Evolutionary conservation across 306 rosid genomes (phyloP), one percentile per base, ranked within the genome.

Genomic region (Medicago truncatula): DNA sequence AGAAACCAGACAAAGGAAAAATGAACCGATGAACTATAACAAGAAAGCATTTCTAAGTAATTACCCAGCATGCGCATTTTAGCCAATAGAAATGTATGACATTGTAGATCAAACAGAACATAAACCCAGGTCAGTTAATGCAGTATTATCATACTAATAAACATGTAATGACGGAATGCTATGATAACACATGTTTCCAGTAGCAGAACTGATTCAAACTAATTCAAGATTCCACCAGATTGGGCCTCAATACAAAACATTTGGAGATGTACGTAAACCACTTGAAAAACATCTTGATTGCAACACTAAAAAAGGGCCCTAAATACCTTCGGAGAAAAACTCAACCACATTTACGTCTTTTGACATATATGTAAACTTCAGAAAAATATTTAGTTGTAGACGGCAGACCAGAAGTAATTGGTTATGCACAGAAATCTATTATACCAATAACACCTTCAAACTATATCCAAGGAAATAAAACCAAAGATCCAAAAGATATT

Each of bases 381-480:
- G 54, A 46, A 67, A 69, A 70, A 50, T 9, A 70, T 5, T 31
- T 8, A 52, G 56, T 49, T 25, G 44, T 31, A 34, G 21, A 62
- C 2, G 20, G 70, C 8, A 40, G 47, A 21, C 11, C n/a, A 25
- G 31, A 74, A 31, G 54, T 31, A 49, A 38, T 23, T 74, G 46
- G 25, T 70, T 50, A 50, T 70, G 59, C 59, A 68, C 43, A 65
- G 28, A 25, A 40, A 61, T 40, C 13, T 68, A 47, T 25, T 68
- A 47, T 9, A 69, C 23, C 44, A 60, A 60, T 31, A 20, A 9
- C 41, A 31, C 67, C 43, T 31, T 39, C 49, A 59, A 67, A 74
- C 69, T 58, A 67, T 73, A 44, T 41, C 38, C 36, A 49, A n/a
- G 12, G 18, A n/a, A 73, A 34, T 7, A 72, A 73, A 79, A 73